Evolutionary conservation across 106 monocot species (phyloP), one percentile per base, ranked within the genome.

Genomic region (Platanthera guangdongensis): DNA sequence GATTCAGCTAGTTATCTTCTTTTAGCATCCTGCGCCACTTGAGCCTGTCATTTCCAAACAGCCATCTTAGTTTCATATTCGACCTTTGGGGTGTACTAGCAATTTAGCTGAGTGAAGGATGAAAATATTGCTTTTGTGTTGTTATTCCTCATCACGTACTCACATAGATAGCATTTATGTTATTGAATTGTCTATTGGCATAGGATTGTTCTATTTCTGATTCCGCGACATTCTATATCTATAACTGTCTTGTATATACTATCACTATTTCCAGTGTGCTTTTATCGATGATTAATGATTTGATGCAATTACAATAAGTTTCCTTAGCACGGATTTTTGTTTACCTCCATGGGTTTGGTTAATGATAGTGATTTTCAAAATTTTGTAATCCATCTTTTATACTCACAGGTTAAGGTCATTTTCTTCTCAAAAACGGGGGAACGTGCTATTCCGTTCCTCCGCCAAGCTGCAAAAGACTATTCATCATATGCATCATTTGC

Each of bases 371-470:
- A 39, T 67, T 28, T 39, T 4, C 11, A 22, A 39, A 30, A 16
- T 47, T 47, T 70, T 70, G 25, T 47, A 70, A 70, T 4, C 47
- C 7, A 8, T n/a, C 70, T 47, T 48, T 39, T 67, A 18, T 60
- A 39, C 18, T 39, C 32, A 14, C 52, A 99, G 97, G 90, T 94
- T 49, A 99, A 94, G 79, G 88, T 94, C n/a, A 82, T 99, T 25
- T 76, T 53, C 77, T 94, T 99, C 85, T 99, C 97, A 83, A 82
- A 81, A 83, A 99, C 92, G 19, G 97, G 97, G 45, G 92, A 94
- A 52, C 91, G 97, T 81, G 89, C 94, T 65, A 57, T 78, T 81
- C 97, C 97, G n/a, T 99, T 82, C 65, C 19, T 99, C 19, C 89
- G 97, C 47, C 81, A 90, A 81, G 88, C 88, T 84, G 94, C 90